A percentile compares a stretch with the other conserved stretches of the same genome.
These are phyloP conservation scores for Delonix regia DNA, from an alignment of 306 rosid genomes.

Conservation along the genomic window DNA sequence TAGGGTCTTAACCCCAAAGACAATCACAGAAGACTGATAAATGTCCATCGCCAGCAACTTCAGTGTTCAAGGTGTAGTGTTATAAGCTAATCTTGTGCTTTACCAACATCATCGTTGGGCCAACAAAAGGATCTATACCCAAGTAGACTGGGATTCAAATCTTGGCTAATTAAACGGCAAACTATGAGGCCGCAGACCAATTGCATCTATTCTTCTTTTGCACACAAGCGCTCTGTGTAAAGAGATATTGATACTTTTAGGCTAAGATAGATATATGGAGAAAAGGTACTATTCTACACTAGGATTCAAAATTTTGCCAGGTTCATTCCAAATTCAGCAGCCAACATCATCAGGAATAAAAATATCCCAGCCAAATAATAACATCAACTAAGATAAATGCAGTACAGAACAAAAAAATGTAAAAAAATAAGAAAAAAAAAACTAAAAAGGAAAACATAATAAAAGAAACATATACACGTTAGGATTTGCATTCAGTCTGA, in stretches of 20 bases:
- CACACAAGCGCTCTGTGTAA: conserved; percentile 82
- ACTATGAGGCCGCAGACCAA: conserved; percentile 15
- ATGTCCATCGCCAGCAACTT: conserved; percentile 34
- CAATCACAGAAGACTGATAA: conserved; percentile 12
- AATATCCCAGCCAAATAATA: not conserved
- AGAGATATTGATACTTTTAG: conserved; percentile 25
- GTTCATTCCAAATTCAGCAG: not conserved
- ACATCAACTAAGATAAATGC: not conserved
- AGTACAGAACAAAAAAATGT: not conserved
- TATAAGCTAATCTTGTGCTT: conserved; percentile 17
- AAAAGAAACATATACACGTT: not conserved
- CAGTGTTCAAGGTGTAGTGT: conserved; percentile 29
- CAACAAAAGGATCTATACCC: not conserved
- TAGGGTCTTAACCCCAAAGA: conserved; percentile 33
- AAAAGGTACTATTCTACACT: conserved; percentile 4
- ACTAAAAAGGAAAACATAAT: not conserved
- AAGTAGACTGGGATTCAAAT: not conserved
- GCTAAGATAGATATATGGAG: conserved; percentile 11
- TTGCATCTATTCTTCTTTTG: conserved; percentile 59
- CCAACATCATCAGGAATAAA: not conserved
- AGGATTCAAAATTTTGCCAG: conserved; percentile 3
- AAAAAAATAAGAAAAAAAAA: not conserved
- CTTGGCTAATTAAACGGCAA: conserved; percentile 31
- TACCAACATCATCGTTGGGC: conserved; percentile 10
- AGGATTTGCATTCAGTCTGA: not conserved